Evolutionary conservation across 176 grass and related monocot genomes (phyloP), one percentile per base, ranked within the genome.

Genomic region (Triticum turgidum): DNA sequence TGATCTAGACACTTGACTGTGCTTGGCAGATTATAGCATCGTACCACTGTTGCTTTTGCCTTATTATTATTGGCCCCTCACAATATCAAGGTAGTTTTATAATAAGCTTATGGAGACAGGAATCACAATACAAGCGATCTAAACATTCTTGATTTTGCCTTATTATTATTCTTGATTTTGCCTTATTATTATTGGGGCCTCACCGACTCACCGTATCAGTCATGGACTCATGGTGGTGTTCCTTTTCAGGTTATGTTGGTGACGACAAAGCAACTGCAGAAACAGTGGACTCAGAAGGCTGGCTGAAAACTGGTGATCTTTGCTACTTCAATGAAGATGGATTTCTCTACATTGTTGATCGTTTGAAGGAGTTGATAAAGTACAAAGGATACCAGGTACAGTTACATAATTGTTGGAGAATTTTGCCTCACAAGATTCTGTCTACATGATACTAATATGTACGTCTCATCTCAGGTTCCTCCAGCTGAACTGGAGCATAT

Each of bases 351-450:
- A 83, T 95, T 30, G 84, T 95, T 64, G 93, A 95, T 82, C 89
- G 93, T 76, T 71, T 95, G 45, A 95, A 95, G 83, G 90, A 95
- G 65, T 71, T 95, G 77, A 95, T 95, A 80, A 92, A 95, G 62
- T 92, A 95, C 81, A 95, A 95, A 62, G 93, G 88, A 73, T 95
- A 91, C 78, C 90, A 95, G 88, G 93, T 95, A 21, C 25, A 82
- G 21, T 59, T 39, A 47, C 17, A 51, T 73, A 24, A 9, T 34
- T 5, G 4, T 49, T 5, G 4, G 29, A 32, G 38, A 63, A 81
- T 80, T n/a, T 51, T 10, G 2, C 82, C 25, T 72, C 9, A 25
- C 41, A 45, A 77, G 41, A 45, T 85, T 67, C 7, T 85, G 12
- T 86, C 82, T 74, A 59, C 25, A 20, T 39, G n/a, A 75, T 77